Percentiles rank a stretch among this genome's conserved stretches.
phyloP scores from a whole-genome alignment of 2,329 filamentous ascomycete species.

The Scedosporium apiospermum region DNA sequence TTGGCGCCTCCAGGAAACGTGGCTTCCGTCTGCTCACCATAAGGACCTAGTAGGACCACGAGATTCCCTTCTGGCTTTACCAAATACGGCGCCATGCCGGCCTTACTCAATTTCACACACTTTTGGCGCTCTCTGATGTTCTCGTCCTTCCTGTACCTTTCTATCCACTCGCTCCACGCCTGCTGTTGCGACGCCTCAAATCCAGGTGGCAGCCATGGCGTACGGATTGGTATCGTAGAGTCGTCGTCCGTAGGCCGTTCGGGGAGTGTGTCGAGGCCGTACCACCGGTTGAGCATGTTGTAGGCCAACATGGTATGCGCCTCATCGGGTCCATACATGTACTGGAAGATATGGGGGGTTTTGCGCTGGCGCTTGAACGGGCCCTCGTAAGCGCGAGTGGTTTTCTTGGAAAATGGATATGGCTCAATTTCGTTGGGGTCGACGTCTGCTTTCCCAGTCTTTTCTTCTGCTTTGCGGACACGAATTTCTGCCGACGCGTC shows the following conservation, averaged over 20 bases:
- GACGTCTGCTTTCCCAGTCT: slow-evolving; percentile 17
- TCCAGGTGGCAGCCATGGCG: slow-evolving; percentile 12
- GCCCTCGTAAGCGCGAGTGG: slow-evolving; percentile 23
- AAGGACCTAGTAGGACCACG: slow-evolving; percentile 23
- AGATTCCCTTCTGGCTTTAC: slow-evolving; percentile 17
- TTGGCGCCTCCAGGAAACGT: slow-evolving; percentile 16
- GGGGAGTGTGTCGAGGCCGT: slow-evolving; percentile 21
- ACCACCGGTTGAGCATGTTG: slow-evolving; percentile 18
- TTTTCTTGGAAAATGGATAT: slow-evolving; percentile 15
- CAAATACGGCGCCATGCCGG: slow-evolving; percentile 16
- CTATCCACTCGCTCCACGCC: slow-evolving; percentile 8
- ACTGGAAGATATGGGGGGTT: slow-evolving; percentile 14
- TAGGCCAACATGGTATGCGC: slow-evolving; percentile 13
- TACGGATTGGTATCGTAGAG: slow-evolving; percentile 3
- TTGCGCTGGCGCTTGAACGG: slow-evolving; percentile 18
- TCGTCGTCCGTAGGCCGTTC: slow-evolving; percentile 1
- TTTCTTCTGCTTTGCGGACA: slow-evolving; percentile 6
- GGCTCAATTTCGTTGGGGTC: slow-evolving; percentile 18
- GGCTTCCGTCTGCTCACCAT: slow-evolving; percentile 19
- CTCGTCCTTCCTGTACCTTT: slow-evolving; percentile 4
- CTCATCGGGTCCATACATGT: slow-evolving; percentile 14
- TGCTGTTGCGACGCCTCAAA: slow-evolving; percentile 9
- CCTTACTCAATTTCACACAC: slow-evolving; percentile 17
- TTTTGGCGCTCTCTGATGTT: slow-evolving; percentile 1
- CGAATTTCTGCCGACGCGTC: slow-evolving; percentile 15